These are phyloP conservation scores for Fonsecaea pugnacius DNA, from an alignment of 2,329 filamentous ascomycete genomes.

Conservation along the genomic window DNA sequence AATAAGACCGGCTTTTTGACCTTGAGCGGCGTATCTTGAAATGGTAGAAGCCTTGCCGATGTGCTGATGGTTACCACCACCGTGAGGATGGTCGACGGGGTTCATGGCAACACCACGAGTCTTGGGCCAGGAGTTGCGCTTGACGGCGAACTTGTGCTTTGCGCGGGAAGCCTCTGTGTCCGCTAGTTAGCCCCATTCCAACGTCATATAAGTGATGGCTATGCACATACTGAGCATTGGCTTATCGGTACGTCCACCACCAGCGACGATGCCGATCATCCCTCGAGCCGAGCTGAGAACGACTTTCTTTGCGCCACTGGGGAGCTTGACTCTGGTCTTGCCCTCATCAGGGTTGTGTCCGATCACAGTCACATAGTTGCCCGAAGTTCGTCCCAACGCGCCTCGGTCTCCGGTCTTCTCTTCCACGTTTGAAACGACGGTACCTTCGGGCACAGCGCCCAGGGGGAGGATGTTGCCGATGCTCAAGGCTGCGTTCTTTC, in stretches of 20 bases:
- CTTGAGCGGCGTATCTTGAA: constrained; percentile 93
- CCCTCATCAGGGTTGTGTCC: constrained; percentile 98
- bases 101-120: constrained; percentile 99
- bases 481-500: constrained; percentile 96
- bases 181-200: constrained; percentile 47
- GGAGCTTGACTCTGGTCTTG: constrained; percentile 99
- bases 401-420: constrained; percentile 98
- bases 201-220: constrained; percentile 1
- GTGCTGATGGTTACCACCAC: constrained; percentile 99
- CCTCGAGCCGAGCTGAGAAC: constrained; percentile 88
- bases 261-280: constrained; percentile 99
- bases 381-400: constrained; percentile 92
- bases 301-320: constrained; percentile 98
- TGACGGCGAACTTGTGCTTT: constrained; percentile 99
- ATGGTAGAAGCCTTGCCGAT: constrained; percentile 99
- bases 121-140: constrained; percentile 99
- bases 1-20: constrained; percentile 99
- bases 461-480: constrained; percentile 98
- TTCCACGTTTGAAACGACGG: constrained; percentile 98
- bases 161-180: constrained; percentile 90
- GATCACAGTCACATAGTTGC: constrained; percentile 98
- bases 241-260: constrained; percentile 99
- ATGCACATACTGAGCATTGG: constrained; percentile 78
- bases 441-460: constrained; percentile 95
- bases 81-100: constrained; percentile 98